Base-by-base conservation (phyloP, 345 rosid species). In the Arabis alpina region DNA sequence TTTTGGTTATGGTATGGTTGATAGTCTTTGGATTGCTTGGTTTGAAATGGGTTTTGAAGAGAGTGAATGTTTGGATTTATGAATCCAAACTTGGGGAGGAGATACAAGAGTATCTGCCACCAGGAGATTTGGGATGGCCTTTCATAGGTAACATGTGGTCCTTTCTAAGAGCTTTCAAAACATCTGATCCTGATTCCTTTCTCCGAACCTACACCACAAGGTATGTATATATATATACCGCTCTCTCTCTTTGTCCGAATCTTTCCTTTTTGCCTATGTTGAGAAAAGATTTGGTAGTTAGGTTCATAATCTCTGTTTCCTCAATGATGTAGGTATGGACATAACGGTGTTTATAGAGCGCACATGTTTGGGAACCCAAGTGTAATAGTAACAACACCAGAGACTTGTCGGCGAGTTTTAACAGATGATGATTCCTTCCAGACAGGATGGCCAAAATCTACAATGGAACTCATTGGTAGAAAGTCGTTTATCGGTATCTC, bases 101-200 rank as follows among this genome's bases (percentile, higher is more conserved):
- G 36, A 77, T 44, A 69, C 65, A 76, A 19, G 23, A 19, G 19
- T 50, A 60, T 41, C 85, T 90, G 3, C 98, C 96, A 8, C 96
- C 98, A 1, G 94, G 98, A 13, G 94, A 92, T 72, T 47, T 89
- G 51, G 98, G 96, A 0, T 90, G 91, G 95, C 98, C 98, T 61
- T 64, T 88, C 80, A 77, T 90, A 5, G 98, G 96, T 61, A 88
- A 86, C 70, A 90, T 92, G 98, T 81, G 87, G 88, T 66, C 93
- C 42, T 92, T 90, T 67, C 95, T 92, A 45, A 69, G 79, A 65
- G 94, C 97, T 66, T 92, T 92, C 84, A 83, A 86, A 80, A 76
- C 93, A 55, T 10, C 54, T 10, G 78, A 88, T 50, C 96, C 95
- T 27, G 95, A 92, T 49, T 85, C 96, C 39, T 92, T 90, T 81